Evolutionary conservation across 495 filamentous ascomycete genomes (phyloP).

Genomic region (Chaetomium fimeti): DNA sequence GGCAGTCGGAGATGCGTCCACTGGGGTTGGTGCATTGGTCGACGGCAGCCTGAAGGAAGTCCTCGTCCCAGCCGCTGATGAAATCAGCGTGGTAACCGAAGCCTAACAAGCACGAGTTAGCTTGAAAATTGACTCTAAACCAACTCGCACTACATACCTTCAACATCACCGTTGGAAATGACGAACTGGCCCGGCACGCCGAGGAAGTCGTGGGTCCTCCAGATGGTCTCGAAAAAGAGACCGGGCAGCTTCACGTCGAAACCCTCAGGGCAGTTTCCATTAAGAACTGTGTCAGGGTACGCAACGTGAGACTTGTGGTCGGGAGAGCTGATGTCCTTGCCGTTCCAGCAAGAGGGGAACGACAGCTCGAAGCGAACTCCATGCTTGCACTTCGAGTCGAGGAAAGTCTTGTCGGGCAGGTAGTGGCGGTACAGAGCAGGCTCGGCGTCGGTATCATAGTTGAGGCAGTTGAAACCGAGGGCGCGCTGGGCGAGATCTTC

Average conservation of each 20-base stretch:
- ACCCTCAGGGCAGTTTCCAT: slow-evolving; percentile 71
- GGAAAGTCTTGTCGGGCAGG: slow-evolving; percentile 72
- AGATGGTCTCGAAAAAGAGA: slow-evolving; percentile 88
- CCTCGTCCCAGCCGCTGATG: slow-evolving; percentile 72
- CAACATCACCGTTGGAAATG: slow-evolving; percentile 79
- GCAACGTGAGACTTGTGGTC: slow-evolving; percentile 73
- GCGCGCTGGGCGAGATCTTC: slow-evolving; percentile 71
- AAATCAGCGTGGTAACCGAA: slow-evolving; percentile 86
- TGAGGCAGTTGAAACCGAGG: slow-evolving; percentile 87
- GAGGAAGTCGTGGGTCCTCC: slow-evolving; percentile 68
- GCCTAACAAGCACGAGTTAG: slow-evolving; percentile 44
- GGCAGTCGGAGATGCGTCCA: slow-evolving; percentile 56
- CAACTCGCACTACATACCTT: slow-evolving; percentile 46
- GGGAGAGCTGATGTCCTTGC: slow-evolving; percentile 57
- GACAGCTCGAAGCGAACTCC: slow-evolving; percentile 79
- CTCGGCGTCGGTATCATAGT: slow-evolving; percentile 65
- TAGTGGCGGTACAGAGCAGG: slow-evolving; percentile 74
- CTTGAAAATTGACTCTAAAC: too few relatives aligned
- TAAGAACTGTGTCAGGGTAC: slow-evolving; percentile 72
- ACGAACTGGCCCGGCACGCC: slow-evolving; percentile 69
- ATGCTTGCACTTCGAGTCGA: slow-evolving; percentile 72
- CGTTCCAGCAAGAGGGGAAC: slow-evolving; percentile 94
- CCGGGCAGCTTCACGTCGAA: slow-evolving; percentile 68
- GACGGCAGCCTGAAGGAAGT: slow-evolving; percentile 59
- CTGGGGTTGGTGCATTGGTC: slow-evolving; percentile 55